These are phyloP conservation scores for Colletotrichum camelliae DNA, from an alignment of 2,329 filamentous ascomycete species.

Conservation along the genomic window DNA sequence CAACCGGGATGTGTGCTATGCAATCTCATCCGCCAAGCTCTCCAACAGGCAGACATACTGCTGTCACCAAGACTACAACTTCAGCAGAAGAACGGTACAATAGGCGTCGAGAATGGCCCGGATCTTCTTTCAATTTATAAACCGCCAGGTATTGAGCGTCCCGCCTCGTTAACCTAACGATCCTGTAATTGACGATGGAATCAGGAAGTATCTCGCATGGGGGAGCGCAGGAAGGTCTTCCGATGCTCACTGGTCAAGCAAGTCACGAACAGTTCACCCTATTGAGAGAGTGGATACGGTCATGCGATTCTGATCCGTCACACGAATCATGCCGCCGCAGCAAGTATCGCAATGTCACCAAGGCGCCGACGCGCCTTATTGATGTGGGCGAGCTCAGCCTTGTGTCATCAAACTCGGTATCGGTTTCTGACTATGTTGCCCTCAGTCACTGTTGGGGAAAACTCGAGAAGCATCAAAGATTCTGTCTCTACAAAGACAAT, in stretches of 20 bases:
- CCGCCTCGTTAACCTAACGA: background rate
- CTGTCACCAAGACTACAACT: background rate
- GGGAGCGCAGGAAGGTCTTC: background rate
- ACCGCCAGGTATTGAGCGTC: background rate
- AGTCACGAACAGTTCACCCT: background rate
- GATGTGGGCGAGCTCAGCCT: background rate
- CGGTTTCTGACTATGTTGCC: background rate
- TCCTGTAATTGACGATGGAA: background rate
- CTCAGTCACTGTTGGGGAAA: slow-evolving; percentile 29
- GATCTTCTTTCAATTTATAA: slow-evolving; percentile 3
- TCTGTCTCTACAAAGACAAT: background rate
- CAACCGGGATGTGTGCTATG: background rate
- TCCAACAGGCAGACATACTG: background rate
- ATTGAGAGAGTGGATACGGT: background rate
- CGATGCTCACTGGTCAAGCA: background rate
- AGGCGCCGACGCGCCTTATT: background rate
- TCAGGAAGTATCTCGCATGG: background rate
- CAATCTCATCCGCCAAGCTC: background rate
- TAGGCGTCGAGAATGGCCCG: background rate
- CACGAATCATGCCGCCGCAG: background rate
- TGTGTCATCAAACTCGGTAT: background rate
- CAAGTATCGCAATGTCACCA: background rate
- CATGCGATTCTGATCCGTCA: background rate
- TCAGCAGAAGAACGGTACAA: background rate
- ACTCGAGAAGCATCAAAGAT: background rate